Evolutionary conservation across 2,329 filamentous ascomycete species (phyloP), one percentile per base, ranked within the genome.

Genomic region (Leptographium flavum): DNA sequence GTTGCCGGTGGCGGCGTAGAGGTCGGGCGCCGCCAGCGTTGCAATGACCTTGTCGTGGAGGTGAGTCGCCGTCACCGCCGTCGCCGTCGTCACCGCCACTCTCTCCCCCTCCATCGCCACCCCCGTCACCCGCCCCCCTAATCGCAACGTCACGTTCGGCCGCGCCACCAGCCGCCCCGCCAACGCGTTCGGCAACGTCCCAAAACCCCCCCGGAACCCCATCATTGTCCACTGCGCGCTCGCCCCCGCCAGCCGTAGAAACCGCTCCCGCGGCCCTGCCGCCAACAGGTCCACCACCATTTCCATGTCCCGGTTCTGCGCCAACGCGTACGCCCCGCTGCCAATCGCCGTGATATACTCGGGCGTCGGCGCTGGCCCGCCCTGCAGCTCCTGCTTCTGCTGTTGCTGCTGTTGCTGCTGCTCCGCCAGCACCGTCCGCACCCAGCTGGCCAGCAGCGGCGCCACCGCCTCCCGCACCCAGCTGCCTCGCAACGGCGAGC

Each of bases 41-140:
- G 77, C 81, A 42, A 87, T 71, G 43, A 78, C 75, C 52, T 78
- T 73, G 58, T 77, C 64, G 56, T 72, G 74, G 50, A 50, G 36
- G 22, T 44, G 46, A 14, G 57, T 1, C 1, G 50, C 25, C 45
- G 30, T 21, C 53, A 47, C 28, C 45, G 48, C 8, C 32, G 37
- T 11, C 23, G 7, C 9, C 23, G 37, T 27, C 30, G 19, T 14
- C 39, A 41, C 19, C 25, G n/a, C n/a, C n/a, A n/a, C n/a, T n/a
- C n/a, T 38, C 11, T 23, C 40, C 1, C 10, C 19, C 1, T 19
- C 35, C 33, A 28, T 14, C 17, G n/a, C 21, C 46, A 85, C 52
- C 1, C 62, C 58, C 4, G 59, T 64, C 23, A 86, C 68, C 7
- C 64, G 60, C 2, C 68, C 59, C 17, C 62, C 60, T 5, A 64